Conservation (phyloP, 2,329 filamentous ascomycete species). For the Trichoderma hamatum region DNA sequence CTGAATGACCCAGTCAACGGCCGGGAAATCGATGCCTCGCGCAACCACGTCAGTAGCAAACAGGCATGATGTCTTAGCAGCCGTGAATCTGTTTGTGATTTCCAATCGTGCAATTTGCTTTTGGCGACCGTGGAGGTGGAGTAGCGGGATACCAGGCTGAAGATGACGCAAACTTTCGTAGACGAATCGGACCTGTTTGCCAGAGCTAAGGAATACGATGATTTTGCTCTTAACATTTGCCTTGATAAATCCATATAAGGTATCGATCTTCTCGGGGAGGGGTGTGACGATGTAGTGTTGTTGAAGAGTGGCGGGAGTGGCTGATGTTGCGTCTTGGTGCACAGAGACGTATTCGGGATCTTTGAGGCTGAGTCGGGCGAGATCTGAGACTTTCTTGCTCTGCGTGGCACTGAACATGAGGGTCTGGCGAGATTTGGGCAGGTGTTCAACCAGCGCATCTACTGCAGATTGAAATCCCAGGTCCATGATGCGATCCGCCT, state of each 20-base stretch:
- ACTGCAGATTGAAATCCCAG: constrained; percentile 93
- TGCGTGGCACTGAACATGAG: constrained; percentile 96
- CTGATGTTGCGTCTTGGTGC: constrained; percentile 76
- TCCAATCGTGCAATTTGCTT: constrained; percentile 88
- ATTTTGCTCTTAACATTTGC: constrained; percentile 92
- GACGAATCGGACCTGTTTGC: constrained; percentile 94
- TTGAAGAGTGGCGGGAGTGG: constrained; percentile 81
- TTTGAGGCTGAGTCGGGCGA: constrained; percentile 82
- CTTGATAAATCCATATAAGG: constrained; percentile 88
- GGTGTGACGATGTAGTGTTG: constrained; percentile 91
- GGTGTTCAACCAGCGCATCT: constrained; percentile 89
- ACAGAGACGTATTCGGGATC: constrained; percentile 96
- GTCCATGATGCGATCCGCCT: constrained; percentile 95
- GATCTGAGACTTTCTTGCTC: constrained; percentile 89
- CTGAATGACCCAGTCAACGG: constrained; percentile 98
- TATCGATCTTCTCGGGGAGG: constrained; percentile 86
- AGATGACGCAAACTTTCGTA: constrained; percentile 92
- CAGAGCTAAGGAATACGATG: constrained; percentile 90
- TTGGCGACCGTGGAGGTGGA: constrained; percentile 92
- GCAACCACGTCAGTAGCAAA: constrained; percentile 97
- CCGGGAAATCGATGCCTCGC: constrained; percentile 90
- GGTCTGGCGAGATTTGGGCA: constrained; percentile 84
- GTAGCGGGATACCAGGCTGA: constrained; percentile 88
- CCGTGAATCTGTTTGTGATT: constrained; percentile 80
- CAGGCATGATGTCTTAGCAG: constrained; percentile 80